Conservation (phyloP, 2,329 filamentous ascomycete genomes). For the Botryosphaeria agaves region DNA sequence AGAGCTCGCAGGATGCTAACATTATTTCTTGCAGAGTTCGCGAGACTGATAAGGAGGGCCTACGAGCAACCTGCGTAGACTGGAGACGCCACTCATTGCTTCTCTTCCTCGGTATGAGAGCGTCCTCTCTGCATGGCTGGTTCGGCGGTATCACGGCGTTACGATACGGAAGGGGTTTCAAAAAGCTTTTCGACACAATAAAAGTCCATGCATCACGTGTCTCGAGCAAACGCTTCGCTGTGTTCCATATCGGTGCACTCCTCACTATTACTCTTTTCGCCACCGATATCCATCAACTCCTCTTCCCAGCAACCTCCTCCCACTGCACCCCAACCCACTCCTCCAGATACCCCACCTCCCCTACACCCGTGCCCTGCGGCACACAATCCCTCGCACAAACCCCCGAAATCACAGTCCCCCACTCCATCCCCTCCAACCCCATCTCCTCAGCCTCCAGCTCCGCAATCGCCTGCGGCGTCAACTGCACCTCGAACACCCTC, state of each 20-base stretch:
- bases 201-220: no score
- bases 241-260: no score
- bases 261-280: no score
- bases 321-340: slow-evolving; percentile 98
- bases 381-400: slow-evolving; percentile 71
- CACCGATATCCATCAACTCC: no score
- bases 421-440: slow-evolving; percentile 76
- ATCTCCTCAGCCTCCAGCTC: slow-evolving; percentile 64
- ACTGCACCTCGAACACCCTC: slow-evolving; percentile 78
- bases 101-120: not conserved
- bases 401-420: slow-evolving; percentile 80
- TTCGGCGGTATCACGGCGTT: no score
- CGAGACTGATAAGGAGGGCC: slow-evolving; percentile 61
- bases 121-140: no score
- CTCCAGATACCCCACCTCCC: slow-evolving; percentile 63
- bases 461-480: slow-evolving; percentile 78
- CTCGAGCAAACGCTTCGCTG: no score
- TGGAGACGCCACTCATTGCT: not conserved
- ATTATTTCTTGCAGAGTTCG: slow-evolving; percentile 35
- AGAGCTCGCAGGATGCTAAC: not conserved
- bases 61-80: slow-evolving; percentile 58
- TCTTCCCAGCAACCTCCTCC: slow-evolving; percentile 47
- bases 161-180: no score
- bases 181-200: no score
- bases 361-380: slow-evolving; percentile 37